phyloP scores from a whole-genome alignment of 108 stramenopile genomes.

The Fistulifera solaris region DNA sequence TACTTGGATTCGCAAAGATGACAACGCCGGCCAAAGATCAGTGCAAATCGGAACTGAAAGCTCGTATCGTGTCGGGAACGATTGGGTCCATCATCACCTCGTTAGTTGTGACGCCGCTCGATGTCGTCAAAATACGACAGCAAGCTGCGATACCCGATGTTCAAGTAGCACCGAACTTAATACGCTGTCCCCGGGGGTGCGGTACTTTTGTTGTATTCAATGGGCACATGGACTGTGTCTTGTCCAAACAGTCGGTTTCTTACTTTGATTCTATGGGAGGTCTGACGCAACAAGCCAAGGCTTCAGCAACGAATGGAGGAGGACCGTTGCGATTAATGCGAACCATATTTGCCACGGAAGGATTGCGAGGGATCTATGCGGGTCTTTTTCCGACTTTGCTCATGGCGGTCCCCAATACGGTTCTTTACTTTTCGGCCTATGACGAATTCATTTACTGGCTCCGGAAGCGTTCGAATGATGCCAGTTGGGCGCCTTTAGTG shows the following conservation, averaged over 20 bases:
- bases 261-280: slow-evolving; percentile 30
- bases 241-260: slow-evolving; percentile 34
- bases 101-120: slow-evolving; percentile 55
- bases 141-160: slow-evolving; percentile 22
- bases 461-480: neutral
- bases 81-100: slow-evolving; percentile 53
- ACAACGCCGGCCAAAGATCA: slow-evolving; percentile 10
- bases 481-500: slow-evolving; percentile 39
- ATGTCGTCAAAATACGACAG: slow-evolving; percentile 69
- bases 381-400: slow-evolving; percentile 74
- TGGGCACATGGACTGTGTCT: slow-evolving; percentile 43
- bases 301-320: slow-evolving; percentile 1
- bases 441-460: slow-evolving; percentile 46
- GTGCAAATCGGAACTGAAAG: slow-evolving; percentile 3
- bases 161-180: neutral
- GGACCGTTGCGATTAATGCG: slow-evolving; percentile 35
- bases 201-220: slow-evolving; percentile 57
- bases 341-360: slow-evolving; percentile 53
- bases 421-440: slow-evolving; percentile 85
- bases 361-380: slow-evolving; percentile 68
- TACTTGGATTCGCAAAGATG: too few relatives aligned
- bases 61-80: slow-evolving; percentile 45
- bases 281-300: slow-evolving; percentile 7
- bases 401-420: slow-evolving; percentile 86
- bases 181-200: slow-evolving; percentile 32